Evolutionary conservation across 208 protist genomes (phyloP), one percentile per base, ranked within the genome.

Genomic region (Trypanosoma cruzi): DNA sequence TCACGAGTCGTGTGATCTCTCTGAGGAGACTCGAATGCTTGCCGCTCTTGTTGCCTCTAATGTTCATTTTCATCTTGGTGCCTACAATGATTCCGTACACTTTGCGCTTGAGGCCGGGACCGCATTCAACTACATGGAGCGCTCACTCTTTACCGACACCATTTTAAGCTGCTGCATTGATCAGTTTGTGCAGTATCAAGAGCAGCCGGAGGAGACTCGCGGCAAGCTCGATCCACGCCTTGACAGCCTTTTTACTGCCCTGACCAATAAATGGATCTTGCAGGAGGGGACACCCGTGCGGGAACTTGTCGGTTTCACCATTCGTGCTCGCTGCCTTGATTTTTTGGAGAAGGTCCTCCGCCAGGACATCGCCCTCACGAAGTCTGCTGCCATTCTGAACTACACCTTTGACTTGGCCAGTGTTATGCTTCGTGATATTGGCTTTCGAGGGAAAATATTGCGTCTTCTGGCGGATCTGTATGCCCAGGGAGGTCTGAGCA

Each of bases 41-140:
- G 98, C 97, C 13, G 93, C 98, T 0, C 81, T 99, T 4, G 85
- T 99, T 32, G 88, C 91, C 1, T 97, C 93, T 40, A 94, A 99
- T 80, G 96, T 99, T 31, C 99, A 99, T 80, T 99, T 99, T 79
- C 98, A 99, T 78, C 89, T 99, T 22, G 95, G 95, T 26, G 96
- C 92, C 48, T 98, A 98, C 74, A 89, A 91, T 63, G 93, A 98
- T 50, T 94, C 98, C 11, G 92, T 99, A 53, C 69, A 86, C 65
- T 99, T 96, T 72, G 98, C 99, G 0, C 88, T 99, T 6, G 81
- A 77, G 29, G 97, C 99, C 22, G 98, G 98, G 52, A 72, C 81
- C 3, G 81, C 95, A 37, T 99, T 99, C 75, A 92, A 99, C 80
- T 84, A 98, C 31, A 77, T 77, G 26, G 71, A 71, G 36, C 84